Base-by-base conservation (phyloP, 164 flowering plant genomes). In the Warburgia ugandensis region DNA sequence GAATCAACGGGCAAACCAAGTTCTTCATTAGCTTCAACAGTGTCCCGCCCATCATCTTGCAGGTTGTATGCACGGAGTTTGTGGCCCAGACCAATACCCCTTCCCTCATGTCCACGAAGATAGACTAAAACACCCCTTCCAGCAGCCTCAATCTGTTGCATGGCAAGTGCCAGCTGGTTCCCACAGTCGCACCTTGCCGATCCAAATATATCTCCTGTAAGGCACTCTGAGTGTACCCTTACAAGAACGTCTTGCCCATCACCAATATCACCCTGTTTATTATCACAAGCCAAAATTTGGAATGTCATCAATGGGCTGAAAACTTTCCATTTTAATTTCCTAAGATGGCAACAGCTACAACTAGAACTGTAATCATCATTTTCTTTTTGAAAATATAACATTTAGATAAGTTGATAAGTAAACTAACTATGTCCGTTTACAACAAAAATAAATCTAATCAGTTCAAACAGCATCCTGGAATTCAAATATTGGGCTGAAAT, bases 181-280 rank as follows among this genome's bases (percentile, higher is more conserved):
- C 99, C 99, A 61, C 97, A 94, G 50, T 89, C 97, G 37, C 97
- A 94, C 63, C 97, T 77, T 29, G 89, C 87, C 16, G 99, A 94
- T 16, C 97, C 97, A 60, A 94, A 94, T 66, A 94, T 84, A 55
- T 94, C 97, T 40, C 97, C 97, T 3, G 99, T 94, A 17, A 89
- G 83, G 67, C 99, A 94, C 59, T 94, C 96, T n/a, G 96, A 94
- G 70, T 94, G 99, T 32, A 94, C 99, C 56, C 99, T 75, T 56
- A 94, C 99, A 28, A 94, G 87, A 55, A 94, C 59, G 58, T 94
- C 90, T 50, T 75, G 70, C n/a, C 99, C 99, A 65, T 89, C 90
- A 9, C 99, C 99, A 37, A 94, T 78, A 1, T 84, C 96, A 61
- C 99, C 99, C 99, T 89, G 79, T 59, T 62, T 27, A 60, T 16